Conservation (phyloP, 1,139 yeast genomes). For the Suhomyces choctaworum region DNA sequence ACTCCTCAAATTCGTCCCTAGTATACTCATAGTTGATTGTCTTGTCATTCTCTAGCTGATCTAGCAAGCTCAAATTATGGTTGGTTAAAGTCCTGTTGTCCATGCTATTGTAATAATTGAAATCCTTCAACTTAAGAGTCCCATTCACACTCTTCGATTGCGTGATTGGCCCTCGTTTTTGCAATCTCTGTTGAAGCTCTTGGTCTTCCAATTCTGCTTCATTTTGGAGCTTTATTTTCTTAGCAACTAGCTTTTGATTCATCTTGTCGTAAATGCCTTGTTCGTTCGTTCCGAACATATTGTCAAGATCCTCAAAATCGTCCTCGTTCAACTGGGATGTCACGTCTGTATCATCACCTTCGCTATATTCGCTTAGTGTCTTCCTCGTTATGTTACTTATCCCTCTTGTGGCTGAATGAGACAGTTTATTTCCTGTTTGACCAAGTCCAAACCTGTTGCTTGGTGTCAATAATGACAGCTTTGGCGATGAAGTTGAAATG, state of each 20-base stretch:
- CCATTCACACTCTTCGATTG: conserved; percentile 18
- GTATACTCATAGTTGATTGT: conserved; percentile 41
- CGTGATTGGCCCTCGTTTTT: conserved; percentile 14
- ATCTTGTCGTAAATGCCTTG: conserved; percentile 33
- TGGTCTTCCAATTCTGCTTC: conserved; percentile 40
- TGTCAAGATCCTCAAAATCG: conserved; percentile 44
- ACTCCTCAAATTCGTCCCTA: conserved; percentile 41
- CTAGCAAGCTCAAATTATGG: conserved; percentile 23
- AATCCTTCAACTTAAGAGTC: conserved; percentile 36
- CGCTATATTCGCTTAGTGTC: conserved; percentile 39
- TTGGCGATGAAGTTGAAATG: conserved; percentile 29
- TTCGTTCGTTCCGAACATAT: conserved; percentile 41
- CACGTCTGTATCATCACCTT: conserved; percentile 41
- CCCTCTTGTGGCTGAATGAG: conserved; percentile 1
- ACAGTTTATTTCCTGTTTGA: conserved; percentile 1
- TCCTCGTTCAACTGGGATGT: conserved; percentile 44
- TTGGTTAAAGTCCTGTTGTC: conserved; percentile 14
- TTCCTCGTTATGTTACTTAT: conserved; percentile 15
- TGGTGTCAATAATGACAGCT: conserved; percentile 17
- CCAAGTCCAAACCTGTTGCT: conserved; percentile 9
- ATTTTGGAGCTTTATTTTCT: conserved; percentile 29
- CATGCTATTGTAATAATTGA: conserved; percentile 17
- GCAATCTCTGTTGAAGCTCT: conserved; percentile 26
- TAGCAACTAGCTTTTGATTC: conserved; percentile 21
- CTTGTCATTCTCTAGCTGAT: conserved; percentile 34